Evolutionary conservation across 2,329 filamentous ascomycete species (phyloP), one percentile per base, ranked within the genome.

Genomic region (Cadophora luteo-olivacea): DNA sequence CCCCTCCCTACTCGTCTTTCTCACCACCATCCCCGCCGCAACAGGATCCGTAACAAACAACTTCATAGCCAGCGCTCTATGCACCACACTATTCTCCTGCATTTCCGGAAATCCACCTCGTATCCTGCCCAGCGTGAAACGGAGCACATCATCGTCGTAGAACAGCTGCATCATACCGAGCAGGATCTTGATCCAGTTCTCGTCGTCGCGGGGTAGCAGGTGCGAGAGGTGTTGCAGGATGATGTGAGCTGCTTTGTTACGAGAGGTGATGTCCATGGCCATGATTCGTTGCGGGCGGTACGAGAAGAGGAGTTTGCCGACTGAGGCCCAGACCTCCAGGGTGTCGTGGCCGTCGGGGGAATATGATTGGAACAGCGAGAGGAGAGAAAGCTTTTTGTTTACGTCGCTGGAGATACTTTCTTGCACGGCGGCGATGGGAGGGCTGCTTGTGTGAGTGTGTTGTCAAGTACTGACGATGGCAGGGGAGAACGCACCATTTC

Each of bases 201-300:
- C 33, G 32, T n/a, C 52, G 16, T 38, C 16, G 11, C 12, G 57
- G 24, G 33, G 57, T 0, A 58, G 38, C 5, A 67, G 12, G 9
- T 36, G 16, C 4, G 25, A 25, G 6, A 62, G n/a, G 3, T 55
- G 48, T 9, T 25, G 36, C 5, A 16, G 33, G 9, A 67, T n/a
- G 14, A 60, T 14, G 3, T 41, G 24, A 3, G 49, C 33, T 11
- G 61, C 64, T 14, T 32, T 14, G 6, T 45, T 62, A 9, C 65
- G 48, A 16, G 67, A 11, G 11, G 14, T 9, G 25, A 25, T 11
- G 8, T 38, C 22, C 61, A 67, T 65, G 7, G 24, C 9, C 3
- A 65, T 65, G 16, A 62, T 41, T 32, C 49, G 65, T 11, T 65
- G 57, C 7, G 57, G 65, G 3, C 68, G 68, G 49, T 67, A 69